Base-by-base conservation (phyloP, 2,329 filamentous ascomycete species). In the Sclerotinia trifoliorum region DNA sequence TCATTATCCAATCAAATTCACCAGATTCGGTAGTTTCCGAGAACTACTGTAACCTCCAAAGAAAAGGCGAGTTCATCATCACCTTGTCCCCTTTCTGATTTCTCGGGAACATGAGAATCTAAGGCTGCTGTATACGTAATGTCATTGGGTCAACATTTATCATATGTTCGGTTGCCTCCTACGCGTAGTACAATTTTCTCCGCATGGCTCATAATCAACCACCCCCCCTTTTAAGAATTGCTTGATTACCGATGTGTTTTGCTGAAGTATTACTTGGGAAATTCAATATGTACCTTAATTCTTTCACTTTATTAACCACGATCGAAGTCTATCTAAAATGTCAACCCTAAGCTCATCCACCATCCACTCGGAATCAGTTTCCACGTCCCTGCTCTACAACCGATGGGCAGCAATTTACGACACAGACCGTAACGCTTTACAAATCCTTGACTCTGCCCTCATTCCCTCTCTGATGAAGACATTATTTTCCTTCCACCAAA, bases 341-440 rank as follows among this genome's bases (percentile, higher is more conserved):
- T 17, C 26, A 7, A 61, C 55, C 57, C 70, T 21, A 49, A 71
- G 71, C 70, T 54, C 65, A 66, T 58, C 66, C 19, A 32, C 68
- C 51, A 49, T 67, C 35, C 67, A 62, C 46, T 68, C 78, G 64
- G 69, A 75, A 42, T 78, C 77, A 13, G 71, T 79, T 3, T 71
- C 78, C n/a, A 84, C 80, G 0, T 75, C 77, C 46, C 76, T 79
- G n/a, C 79, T 83, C 17, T 85, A 85, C 72, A 75, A 83, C 63
- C 78, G 80, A 67, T 85, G 83, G 83, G 80, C 83, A 39, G 71
- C 73, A 56, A 75, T 87, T 55, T 90, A 90, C 78, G 88, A 90
- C 77, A 85, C 81, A 44, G 87, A 90, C 71, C 85, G 85, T 44
- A 90, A 90, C 75, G 87, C 90, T 75, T 81, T 91, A 0, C 88